Evolutionary conservation across 1,284 basidiomycete genomes (phyloP).

Genomic region (Albatrellus sp.): DNA sequence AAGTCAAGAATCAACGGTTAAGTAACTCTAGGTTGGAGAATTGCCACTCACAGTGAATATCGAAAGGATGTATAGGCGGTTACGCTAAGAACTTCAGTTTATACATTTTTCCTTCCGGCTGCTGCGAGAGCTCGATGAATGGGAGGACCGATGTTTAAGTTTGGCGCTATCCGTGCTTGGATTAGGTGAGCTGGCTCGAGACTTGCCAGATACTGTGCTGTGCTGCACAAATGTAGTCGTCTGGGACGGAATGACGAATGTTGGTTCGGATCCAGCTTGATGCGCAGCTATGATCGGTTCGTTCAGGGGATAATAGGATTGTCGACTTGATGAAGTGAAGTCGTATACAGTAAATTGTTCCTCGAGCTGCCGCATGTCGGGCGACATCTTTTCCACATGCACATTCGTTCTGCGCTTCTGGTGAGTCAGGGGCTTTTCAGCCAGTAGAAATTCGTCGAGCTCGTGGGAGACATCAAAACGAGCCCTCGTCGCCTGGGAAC

Average conservation of each 20-base stretch:
- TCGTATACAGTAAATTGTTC: conserved; percentile 86
- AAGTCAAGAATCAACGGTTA: too few species aligned
- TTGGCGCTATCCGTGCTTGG: not conserved
- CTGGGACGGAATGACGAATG: conserved; percentile 22
- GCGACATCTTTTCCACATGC: conserved; percentile 77
- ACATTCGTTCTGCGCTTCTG: conserved; percentile 79
- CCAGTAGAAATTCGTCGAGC: conserved; percentile 90
- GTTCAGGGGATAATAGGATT: conserved; percentile 72
- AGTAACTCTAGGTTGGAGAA: too few species aligned
- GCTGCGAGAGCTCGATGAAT: not conserved
- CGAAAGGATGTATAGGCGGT: too few species aligned
- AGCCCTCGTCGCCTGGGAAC: conserved; percentile 60
- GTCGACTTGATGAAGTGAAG: conserved; percentile 48
- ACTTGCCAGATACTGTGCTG: conserved; percentile 35
- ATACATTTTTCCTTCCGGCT: not conserved
- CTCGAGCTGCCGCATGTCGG: conserved; percentile 86
- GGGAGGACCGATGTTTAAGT: not conserved
- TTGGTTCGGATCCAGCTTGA: conserved; percentile 25
- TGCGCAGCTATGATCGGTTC: conserved; percentile 45
- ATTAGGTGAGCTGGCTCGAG: conserved; percentile 44
- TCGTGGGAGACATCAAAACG: conserved; percentile 98
- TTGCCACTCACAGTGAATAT: too few species aligned
- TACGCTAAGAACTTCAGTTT: too few species aligned
- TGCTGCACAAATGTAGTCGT: conserved; percentile 33
- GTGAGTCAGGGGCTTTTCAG: conserved; percentile 93